phyloP scores from a whole-genome alignment of 2,329 filamentous ascomycete species.

The Decorospora gaudefroyi region DNA sequence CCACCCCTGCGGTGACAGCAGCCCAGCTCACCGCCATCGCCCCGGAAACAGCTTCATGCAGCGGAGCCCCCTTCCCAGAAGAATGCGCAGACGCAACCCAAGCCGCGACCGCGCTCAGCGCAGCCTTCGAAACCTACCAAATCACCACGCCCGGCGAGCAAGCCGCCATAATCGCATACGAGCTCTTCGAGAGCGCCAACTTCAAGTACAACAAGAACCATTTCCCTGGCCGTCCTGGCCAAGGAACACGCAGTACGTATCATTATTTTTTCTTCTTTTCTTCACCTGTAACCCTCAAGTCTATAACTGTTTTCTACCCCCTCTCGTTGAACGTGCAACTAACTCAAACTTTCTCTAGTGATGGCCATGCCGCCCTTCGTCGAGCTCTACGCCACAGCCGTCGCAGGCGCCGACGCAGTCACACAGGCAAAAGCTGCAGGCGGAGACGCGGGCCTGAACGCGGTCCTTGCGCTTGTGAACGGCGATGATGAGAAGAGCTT shows the following conservation, averaged over 20 bases:
- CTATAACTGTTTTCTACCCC: too few species aligned
- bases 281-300: too few species aligned
- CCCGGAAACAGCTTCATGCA: conserved; percentile 62
- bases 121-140: conserved; percentile 62
- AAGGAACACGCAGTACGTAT: conserved; percentile 60
- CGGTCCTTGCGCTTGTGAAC: conserved; percentile 58
- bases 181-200: conserved; percentile 70
- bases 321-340: too few species aligned
- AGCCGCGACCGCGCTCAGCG: conserved; percentile 62
- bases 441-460: conserved; percentile 43
- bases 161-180: conserved; percentile 71
- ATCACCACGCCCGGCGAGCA: conserved; percentile 63
- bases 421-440: conserved; percentile 38
- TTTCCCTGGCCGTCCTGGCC: conserved; percentile 62
- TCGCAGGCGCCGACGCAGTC: conserved; percentile 46
- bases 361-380: conserved; percentile 66
- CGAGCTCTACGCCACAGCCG: conserved; percentile 57
- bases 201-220: conserved; percentile 75
- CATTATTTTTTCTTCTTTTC: too few species aligned
- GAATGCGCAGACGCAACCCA: conserved; percentile 65
- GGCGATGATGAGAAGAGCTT: conserved; percentile 56
- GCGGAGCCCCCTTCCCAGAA: conserved; percentile 49
- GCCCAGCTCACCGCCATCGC: conserved; percentile 57
- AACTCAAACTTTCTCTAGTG: conserved; percentile 33
- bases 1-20: conserved; percentile 25